These are phyloP conservation scores for Trypanosoma cruzi DNA, from an alignment of 208 protist genomes.

Conservation along the genomic window DNA sequence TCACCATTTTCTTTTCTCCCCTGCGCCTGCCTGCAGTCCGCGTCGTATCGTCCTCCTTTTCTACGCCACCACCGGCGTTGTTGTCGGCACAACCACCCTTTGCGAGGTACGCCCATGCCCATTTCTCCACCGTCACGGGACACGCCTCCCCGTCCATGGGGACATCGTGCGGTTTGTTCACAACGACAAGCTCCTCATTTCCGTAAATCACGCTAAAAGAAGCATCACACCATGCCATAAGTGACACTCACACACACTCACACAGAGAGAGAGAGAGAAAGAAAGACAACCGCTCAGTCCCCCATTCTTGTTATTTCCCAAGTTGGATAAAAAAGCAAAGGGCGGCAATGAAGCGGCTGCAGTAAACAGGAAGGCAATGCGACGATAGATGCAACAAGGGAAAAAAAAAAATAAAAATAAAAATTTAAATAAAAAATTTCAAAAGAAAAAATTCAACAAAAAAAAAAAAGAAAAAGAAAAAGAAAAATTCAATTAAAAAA, in stretches of 20 bases:
- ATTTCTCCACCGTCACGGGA: conserved; percentile 52
- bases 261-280: too few relatives aligned
- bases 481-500: neutral
- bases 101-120: conserved; percentile 45
- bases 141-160: conserved; percentile 65
- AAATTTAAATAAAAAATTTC: neutral
- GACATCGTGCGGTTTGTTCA: conserved; percentile 88
- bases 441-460: neutral
- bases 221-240: neutral
- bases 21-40: conserved; percentile 17
- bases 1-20: conserved; percentile 52
- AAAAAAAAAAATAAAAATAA: too few relatives aligned
- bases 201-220: conserved; percentile 56
- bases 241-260: too few relatives aligned
- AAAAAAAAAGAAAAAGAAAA: neutral
- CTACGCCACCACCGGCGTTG: conserved; percentile 22
- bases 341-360: neutral
- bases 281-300: neutral
- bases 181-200: conserved; percentile 76
- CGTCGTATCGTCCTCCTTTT: conserved; percentile 10
- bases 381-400: too few relatives aligned
- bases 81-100: conserved; percentile 14
- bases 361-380: neutral
- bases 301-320: neutral
- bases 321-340: too few relatives aligned